phyloP scores from a whole-genome alignment of 768 basidiomycete species.

The Tricholoma saponaceum region DNA sequence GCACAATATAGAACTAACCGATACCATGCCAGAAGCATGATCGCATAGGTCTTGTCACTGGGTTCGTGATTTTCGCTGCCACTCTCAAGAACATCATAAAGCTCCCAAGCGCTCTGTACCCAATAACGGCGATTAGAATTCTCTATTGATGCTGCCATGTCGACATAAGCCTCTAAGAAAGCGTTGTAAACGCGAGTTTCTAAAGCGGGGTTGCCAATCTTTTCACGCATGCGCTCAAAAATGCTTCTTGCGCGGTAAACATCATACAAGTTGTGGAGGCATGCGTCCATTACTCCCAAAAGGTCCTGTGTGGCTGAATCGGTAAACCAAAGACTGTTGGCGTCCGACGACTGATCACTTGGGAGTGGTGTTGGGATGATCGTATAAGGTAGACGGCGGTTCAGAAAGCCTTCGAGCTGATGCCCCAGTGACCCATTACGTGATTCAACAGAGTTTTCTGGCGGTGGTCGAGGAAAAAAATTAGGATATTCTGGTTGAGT shows the following conservation, averaged over 20 bases:
- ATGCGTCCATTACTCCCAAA: conserved; percentile 79
- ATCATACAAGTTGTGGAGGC: conserved; percentile 71
- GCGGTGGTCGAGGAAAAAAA: conserved; percentile 21
- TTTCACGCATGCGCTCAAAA: conserved; percentile 56
- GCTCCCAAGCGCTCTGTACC: conserved; percentile 56
- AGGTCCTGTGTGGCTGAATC: conserved; percentile 66
- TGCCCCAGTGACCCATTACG: conserved; percentile 8
- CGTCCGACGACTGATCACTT: conserved; percentile 31
- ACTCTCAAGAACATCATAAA: conserved; percentile 56
- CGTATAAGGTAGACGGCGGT: conserved; percentile 44
- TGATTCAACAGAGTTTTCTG: conserved; percentile 4
- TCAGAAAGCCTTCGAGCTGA: conserved; percentile 50
- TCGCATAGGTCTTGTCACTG: conserved; percentile 58
- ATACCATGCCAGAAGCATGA: conserved; percentile 58
- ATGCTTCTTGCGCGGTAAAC: conserved; percentile 72
- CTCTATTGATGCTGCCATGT: conserved; percentile 50
- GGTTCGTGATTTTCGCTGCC: conserved; percentile 45
- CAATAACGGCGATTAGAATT: conserved; percentile 43
- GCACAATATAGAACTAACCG: conserved; percentile 34
- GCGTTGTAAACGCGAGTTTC: conserved; percentile 59
- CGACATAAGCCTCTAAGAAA: conserved; percentile 61
- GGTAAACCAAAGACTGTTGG: conserved; percentile 53
- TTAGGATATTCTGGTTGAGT: conserved; percentile 35
- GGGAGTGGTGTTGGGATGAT: conserved; percentile 69
- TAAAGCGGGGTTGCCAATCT: conserved; percentile 25